phyloP scores from a whole-genome alignment of 257 asterid species.

The Echites panduratus region DNA sequence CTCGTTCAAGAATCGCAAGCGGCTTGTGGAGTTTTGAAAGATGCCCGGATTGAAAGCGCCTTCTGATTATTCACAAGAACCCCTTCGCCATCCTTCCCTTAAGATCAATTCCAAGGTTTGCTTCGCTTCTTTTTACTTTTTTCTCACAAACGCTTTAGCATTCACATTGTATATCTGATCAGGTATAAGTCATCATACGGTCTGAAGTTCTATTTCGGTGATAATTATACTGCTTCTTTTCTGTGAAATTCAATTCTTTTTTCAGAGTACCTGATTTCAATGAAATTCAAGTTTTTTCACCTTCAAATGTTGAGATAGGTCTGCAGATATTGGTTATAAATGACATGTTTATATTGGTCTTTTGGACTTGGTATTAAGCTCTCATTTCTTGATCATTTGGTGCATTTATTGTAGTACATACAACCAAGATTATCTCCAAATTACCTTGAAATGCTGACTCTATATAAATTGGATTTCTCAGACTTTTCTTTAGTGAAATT shows the following conservation, averaged over 20 bases:
- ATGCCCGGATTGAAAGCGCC: constrained; percentile 89
- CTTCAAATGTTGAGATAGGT: background rate
- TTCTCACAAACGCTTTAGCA: background rate
- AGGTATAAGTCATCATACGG: background rate
- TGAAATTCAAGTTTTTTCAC: background rate
- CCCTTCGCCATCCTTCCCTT: constrained; percentile 76
- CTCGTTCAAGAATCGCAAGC: background rate
- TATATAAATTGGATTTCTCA: background rate
- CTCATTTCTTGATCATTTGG: background rate
- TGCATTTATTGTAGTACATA: background rate
- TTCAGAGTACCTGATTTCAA: background rate
- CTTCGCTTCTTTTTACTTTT: background rate
- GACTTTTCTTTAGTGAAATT: background rate
- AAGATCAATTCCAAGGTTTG: constrained; percentile 66
- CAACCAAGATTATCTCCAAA: background rate
- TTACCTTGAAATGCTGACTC: background rate
- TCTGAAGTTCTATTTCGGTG: background rate
- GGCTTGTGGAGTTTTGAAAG: constrained; percentile 2
- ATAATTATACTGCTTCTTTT: background rate
- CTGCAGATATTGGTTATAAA: background rate
- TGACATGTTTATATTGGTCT: background rate
- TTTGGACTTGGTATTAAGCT: background rate
- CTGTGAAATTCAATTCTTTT: background rate
- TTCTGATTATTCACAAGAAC: constrained; percentile 74
- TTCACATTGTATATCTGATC: background rate